phyloP scores from a whole-genome alignment of 1,284 basidiomycete genomes.

The Pascua sp. region DNA sequence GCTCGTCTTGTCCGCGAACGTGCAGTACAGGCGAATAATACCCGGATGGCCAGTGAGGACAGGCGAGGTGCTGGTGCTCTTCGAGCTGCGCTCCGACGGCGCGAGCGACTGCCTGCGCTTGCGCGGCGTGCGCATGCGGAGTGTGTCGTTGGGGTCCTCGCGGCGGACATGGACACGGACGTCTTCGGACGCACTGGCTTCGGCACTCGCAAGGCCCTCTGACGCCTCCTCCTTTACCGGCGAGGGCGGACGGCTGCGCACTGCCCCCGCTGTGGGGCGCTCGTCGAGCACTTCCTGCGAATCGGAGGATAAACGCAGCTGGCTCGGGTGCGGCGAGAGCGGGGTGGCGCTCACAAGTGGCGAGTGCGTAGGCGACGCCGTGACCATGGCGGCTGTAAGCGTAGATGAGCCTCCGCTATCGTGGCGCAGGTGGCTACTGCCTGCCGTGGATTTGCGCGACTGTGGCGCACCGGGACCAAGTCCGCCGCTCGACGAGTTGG shows the following conservation, averaged over 20 bases:
- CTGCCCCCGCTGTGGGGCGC: neutral
- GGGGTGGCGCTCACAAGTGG: slow-evolving; percentile 1
- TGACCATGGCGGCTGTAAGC: neutral
- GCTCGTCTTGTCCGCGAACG: slow-evolving; percentile 79
- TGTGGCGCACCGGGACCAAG: slow-evolving; percentile 9
- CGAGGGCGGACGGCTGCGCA: slow-evolving; percentile 26
- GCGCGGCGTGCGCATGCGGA: slow-evolving; percentile 20
- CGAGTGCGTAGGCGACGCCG: slow-evolving; percentile 2
- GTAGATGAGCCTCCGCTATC: neutral
- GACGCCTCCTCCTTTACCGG: slow-evolving; percentile 35
- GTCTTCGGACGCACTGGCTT: neutral
- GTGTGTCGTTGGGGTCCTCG: slow-evolving; percentile 3
- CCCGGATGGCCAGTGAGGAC: slow-evolving; percentile 64
- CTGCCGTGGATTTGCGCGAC: neutral
- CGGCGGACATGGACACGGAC: neutral
- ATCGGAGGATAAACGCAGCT: neutral
- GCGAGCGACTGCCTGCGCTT: slow-evolving; percentile 34
- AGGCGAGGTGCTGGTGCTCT: slow-evolving; percentile 16
- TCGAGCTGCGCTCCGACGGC: slow-evolving; percentile 33
- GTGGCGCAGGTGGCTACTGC: neutral
- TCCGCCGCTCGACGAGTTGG: slow-evolving; percentile 24
- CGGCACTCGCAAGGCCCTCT: neutral
- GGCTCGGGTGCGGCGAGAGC: slow-evolving; percentile 8
- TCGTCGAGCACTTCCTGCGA: slow-evolving; percentile 16
- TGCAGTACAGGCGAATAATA: slow-evolving; percentile 72